These are phyloP conservation scores for Basipetospora chlamydospora DNA, from an alignment of 2,329 filamentous ascomycete genomes.

Conservation along the genomic window DNA sequence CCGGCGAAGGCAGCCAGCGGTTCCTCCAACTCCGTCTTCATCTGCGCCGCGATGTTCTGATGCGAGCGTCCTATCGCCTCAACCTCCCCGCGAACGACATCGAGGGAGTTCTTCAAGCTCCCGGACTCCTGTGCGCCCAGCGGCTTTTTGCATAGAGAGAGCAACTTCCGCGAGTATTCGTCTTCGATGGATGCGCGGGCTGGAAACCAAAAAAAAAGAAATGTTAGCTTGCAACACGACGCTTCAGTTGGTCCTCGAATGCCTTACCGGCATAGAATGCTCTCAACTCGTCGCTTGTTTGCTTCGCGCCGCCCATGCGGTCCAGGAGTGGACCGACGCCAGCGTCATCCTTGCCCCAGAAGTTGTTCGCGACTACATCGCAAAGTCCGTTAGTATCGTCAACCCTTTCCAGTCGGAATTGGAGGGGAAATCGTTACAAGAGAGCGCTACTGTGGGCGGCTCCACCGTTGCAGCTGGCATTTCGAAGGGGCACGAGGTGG, in stretches of 20 bases:
- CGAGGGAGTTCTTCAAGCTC: conserved; percentile 68
- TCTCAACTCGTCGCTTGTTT: conserved; percentile 85
- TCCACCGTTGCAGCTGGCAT: conserved; percentile 51
- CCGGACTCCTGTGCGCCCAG: conserved; percentile 80
- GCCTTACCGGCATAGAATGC: conserved; percentile 69
- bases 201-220: too few species aligned
- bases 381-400: not conserved
- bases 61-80: conserved; percentile 93
- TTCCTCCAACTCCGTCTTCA: conserved; percentile 93
- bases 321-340: conserved; percentile 83
- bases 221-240: conserved; percentile 1
- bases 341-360: conserved; percentile 98
- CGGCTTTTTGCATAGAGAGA: conserved; percentile 74
- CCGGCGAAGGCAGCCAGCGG: conserved; percentile 82
- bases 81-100: conserved; percentile 76
- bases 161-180: conserved; percentile 81
- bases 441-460: conserved; percentile 50
- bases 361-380: conserved; percentile 81
- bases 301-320: conserved; percentile 89
- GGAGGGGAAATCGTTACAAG: conserved; percentile 36
- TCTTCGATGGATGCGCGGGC: conserved; percentile 91
- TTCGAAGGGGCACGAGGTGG: conserved; percentile 4
- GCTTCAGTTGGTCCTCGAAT: not conserved
- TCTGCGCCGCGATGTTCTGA: conserved; percentile 76
- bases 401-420: not conserved